A percentile compares a stretch with the other conserved stretches of the same genome.
phyloP scores from a whole-genome alignment of 768 basidiomycete species.

The Tylopilus felleus region DNA sequence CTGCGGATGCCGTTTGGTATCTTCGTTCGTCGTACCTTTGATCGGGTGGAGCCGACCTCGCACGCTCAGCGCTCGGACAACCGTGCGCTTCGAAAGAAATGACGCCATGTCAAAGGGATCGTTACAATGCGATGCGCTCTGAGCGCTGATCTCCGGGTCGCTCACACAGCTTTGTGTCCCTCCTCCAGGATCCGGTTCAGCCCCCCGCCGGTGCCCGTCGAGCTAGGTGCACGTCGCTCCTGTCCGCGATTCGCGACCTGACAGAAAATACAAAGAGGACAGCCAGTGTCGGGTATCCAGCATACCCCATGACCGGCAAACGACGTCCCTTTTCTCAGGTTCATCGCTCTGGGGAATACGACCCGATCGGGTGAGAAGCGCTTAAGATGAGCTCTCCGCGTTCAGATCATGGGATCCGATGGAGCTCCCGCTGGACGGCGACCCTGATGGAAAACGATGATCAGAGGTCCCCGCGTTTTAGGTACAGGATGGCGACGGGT shows the following conservation, averaged over 20 bases:
- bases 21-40: not conserved
- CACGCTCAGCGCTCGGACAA: not conserved
- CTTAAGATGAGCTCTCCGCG: slow-evolving; percentile 5
- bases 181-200: not conserved
- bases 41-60: slow-evolving; percentile 5
- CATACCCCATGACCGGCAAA: not conserved
- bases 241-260: not conserved
- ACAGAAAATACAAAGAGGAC: not conserved
- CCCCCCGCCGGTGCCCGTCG: not conserved
- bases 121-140: not conserved
- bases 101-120: not conserved
- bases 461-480: slow-evolving; percentile 12
- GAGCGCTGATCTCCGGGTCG: not conserved
- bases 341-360: not conserved
- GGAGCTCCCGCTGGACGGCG: not conserved
- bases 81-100: not conserved
- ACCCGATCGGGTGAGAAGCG: not conserved
- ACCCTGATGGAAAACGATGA: slow-evolving; percentile 5
- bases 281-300: not conserved
- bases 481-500: slow-evolving; percentile 6
- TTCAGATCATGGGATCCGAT: not conserved
- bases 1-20: not conserved
- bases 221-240: too few species aligned
- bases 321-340: not conserved
- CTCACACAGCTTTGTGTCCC: not conserved